Base-by-base conservation (phyloP, 2,329 filamentous ascomycete species). In the Hymenoscyphus infarciens region DNA sequence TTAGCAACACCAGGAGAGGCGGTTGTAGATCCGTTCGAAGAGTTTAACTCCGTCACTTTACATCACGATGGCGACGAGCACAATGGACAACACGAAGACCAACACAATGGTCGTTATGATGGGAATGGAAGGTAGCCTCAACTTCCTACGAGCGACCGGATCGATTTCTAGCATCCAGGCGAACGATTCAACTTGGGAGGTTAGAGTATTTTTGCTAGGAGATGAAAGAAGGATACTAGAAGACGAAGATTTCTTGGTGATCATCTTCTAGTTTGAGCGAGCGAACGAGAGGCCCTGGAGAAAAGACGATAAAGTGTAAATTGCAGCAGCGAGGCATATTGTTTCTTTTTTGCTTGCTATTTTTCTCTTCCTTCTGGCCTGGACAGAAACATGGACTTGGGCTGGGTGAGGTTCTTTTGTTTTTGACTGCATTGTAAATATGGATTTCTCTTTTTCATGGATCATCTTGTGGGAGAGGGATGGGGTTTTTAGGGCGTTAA, bases 21-120 rank as follows among this genome's bases (percentile, higher is more conserved):
- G 74, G 73, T 88, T 42, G 82, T 85, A 3, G 95, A 99, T 82
- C 95, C 95, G 1, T 99, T 99, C 74, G 91, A 97, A 77, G 95
- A 98, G 76, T 99, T 99, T 78, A 99, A 98, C 81, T 96, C 92
- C 74, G 93, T 99, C 52, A 99, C 95, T 58, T 81, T 99, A 65
- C 94, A 98, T 76, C 95, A 99, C 74, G 95, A 98, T 62, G 95
- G 92, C 16, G 94, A 97, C 69, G 90, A 92, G 7, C 57, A 66
- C 29, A 19, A 49, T 19, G 42, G n/a, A 49, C 69, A 72, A 53
- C 67, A 65, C 19, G 70, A 71, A 33, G 70, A 72, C 62, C 68
- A 67, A 35, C 68, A 73, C 59, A 74, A 74, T 49, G 70, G 70
- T 33, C 66, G 70, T 54, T 73, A 74, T 55, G 70, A 72, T 58